These are phyloP conservation scores for Phylloporus sp. DNA, from an alignment of 768 basidiomycete genomes.

Conservation along the genomic window DNA sequence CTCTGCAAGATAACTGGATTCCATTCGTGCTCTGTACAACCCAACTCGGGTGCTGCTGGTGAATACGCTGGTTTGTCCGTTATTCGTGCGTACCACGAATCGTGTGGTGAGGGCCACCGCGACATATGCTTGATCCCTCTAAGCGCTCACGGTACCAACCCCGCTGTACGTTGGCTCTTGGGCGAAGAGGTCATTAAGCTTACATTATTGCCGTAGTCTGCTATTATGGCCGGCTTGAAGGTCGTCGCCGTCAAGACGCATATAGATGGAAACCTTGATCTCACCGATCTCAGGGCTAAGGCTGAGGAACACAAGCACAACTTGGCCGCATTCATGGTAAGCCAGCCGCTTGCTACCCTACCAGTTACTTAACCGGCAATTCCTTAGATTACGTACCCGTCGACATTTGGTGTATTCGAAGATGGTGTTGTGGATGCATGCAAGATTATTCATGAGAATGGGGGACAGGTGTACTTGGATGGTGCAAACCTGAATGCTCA, in stretches of 20 bases:
- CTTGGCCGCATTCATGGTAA: constrained; percentile 92
- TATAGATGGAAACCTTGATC: constrained; percentile 82
- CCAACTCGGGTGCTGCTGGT: constrained; percentile 97
- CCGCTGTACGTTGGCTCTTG: constrained; percentile 60
- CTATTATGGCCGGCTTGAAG: constrained; percentile 94
- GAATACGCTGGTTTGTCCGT: constrained; percentile 96
- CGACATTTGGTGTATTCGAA: constrained; percentile 97
- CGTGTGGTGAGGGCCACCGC: constrained; percentile 77
- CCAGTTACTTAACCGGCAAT: constrained; percentile 4
- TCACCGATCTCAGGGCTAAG: constrained; percentile 79
- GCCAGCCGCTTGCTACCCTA: constrained; percentile 18
- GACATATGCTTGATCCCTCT: constrained; percentile 92
- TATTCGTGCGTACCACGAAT: constrained; percentile 91
- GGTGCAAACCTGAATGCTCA: constrained; percentile 94
- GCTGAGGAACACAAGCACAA: constrained; percentile 88
- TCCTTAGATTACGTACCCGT: constrained; percentile 86
- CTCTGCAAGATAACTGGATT: constrained; percentile 96
- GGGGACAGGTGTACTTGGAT: constrained; percentile 97
- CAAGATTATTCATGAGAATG: constrained; percentile 88
- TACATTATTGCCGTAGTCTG: constrained; percentile 54
- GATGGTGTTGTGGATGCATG: constrained; percentile 86
- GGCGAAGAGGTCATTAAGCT: constrained; percentile 4
- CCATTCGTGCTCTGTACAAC: constrained; percentile 92
- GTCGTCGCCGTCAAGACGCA: constrained; percentile 94
- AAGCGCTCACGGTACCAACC: constrained; percentile 98